Base-by-base conservation (phyloP, 2,329 filamentous ascomycete genomes). In the Penicillium sclerotiorum region DNA sequence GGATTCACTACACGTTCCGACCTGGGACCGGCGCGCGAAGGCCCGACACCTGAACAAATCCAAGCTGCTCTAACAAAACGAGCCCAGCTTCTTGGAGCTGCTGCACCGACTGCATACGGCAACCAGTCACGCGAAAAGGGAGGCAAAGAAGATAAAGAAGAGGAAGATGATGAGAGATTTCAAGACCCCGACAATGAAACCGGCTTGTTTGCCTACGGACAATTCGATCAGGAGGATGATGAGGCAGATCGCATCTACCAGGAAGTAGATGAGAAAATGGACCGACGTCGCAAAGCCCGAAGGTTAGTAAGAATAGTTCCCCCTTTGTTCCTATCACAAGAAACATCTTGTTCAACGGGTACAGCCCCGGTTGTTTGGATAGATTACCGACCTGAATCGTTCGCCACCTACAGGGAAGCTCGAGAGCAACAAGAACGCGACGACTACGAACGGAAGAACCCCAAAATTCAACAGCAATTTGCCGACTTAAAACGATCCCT, bases 1-100 rank as follows among this genome's bases (percentile, higher is more conserved):
- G 94, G 95, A 53, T 99, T 99, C 77, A 97, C 94, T 13, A 99
- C 94, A 33, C 86, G 95, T 65, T 97, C 93, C 49, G 94, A 99
- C 81, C 80, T 99, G 50, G 94, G 95, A 50, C 94, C 95, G 43
- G 93, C 93, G 51, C 84, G 93, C 64, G 93, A 96, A 77, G 94
- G 94, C 13, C 94, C 94, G 41, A 96, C 89, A 53, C 93, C 96
- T 64, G 94, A 99, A 69, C 93, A 97, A 75, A 96, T 99, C 75
- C 96, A 97, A 72, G 94, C 96, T 72, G 92, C 90, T 55, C 87
- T 99, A 61, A 92, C 92, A 41, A 96, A 96, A 74, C 87, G 95
- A 63, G 93, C 94, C 7, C 89, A 90, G 49, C 85, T 89, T 66
- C 82, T 97, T 1, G 87, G 86, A 38, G 82, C 83, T 55, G 83